Base-by-base conservation (phyloP, 2,329 filamentous ascomycete species). In the Fusarium sp. region DNA sequence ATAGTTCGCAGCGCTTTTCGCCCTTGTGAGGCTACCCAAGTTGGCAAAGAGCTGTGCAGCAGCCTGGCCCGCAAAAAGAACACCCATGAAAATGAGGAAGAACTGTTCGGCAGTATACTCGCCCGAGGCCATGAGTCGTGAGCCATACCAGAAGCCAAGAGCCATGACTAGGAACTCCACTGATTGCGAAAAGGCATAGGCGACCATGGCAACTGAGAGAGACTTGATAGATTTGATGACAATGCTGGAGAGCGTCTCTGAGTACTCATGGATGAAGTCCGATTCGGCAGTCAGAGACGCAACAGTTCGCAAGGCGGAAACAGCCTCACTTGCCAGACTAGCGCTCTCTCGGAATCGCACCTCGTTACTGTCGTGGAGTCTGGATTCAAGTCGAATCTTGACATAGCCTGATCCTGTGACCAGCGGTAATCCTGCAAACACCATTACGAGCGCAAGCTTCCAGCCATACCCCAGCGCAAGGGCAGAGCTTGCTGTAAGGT, bases 21-120 rank as follows among this genome's bases (percentile, higher is more conserved):
- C 83, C 66, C 83, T 84, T 33, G 84, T 85, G 40, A 87, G 80
- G 61, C 82, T 53, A 73, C 50, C 81, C 2, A 82, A 79, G 65
- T 83, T 82, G 14, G 78, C 71, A 58, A 81, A 81, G 8, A 81
- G 48, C 26, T 77, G 74, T 0, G 67, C 71, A 0, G 76, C 77
- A 11, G 76, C 71, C 76, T 80, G 69, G 0, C 72, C 76, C 4
- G 74, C 74, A 52, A 78, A 82, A 1, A 84, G 68, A 1, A 82
- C 72, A 2, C 81, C 80, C 69, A 82, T 79, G 39, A 84, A 84
- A 14, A 82, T 78, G 20, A 81, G 75, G 60, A 83, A 83, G 67
- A 83, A 84, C 42, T 82, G 76, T 3, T 76, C 66, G 0, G 78
- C 34, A 3, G 72, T 72, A 50, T 84, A 84, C 60, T 84, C 81